Conservation (phyloP, 2,329 filamentous ascomycete genomes). For the Neonectria coccinea region DNA sequence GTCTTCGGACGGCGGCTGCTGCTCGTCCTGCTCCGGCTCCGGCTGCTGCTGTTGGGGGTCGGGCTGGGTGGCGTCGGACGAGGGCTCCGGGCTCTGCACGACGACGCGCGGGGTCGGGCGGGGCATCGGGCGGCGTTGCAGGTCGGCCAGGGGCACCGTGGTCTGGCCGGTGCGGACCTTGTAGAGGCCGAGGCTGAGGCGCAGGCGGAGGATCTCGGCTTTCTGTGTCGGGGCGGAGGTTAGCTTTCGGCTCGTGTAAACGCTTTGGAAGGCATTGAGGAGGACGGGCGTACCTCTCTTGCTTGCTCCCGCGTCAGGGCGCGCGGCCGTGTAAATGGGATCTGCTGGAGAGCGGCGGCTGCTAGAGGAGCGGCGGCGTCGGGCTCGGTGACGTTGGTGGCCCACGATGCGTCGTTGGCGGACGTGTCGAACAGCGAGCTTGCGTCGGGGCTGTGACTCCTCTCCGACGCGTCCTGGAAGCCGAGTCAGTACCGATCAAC, state of each 20-base stretch:
- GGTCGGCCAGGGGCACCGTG: conserved; percentile 70
- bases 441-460: conserved; percentile 54
- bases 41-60: conserved; percentile 27
- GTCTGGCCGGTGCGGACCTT: conserved; percentile 81
- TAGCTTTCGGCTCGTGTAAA: not conserved
- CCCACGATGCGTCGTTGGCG: conserved; percentile 60
- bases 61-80: conserved; percentile 38
- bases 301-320: conserved; percentile 64
- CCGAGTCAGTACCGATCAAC: conserved; percentile 23
- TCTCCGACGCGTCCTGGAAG: conserved; percentile 45
- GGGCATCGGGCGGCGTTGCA: conserved; percentile 58
- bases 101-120: conserved; percentile 37
- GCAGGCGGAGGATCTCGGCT: conserved; percentile 73
- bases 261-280: conserved; percentile 11
- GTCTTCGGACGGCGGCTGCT: conserved; percentile 19
- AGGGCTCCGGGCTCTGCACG: conserved; percentile 39
- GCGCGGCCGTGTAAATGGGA: conserved; percentile 31
- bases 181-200: conserved; percentile 79
- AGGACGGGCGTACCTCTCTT: conserved; percentile 57
- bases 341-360: conserved; percentile 25
- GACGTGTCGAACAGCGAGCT: conserved; percentile 65
- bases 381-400: conserved; percentile 63
- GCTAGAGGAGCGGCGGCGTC: conserved; percentile 46
- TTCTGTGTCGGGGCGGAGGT: conserved; percentile 55
- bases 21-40: conserved; percentile 27